Evolutionary conservation across 345 rosid genomes (phyloP), one percentile per base, ranked within the genome.

Genomic region (Camelina hispida): DNA sequence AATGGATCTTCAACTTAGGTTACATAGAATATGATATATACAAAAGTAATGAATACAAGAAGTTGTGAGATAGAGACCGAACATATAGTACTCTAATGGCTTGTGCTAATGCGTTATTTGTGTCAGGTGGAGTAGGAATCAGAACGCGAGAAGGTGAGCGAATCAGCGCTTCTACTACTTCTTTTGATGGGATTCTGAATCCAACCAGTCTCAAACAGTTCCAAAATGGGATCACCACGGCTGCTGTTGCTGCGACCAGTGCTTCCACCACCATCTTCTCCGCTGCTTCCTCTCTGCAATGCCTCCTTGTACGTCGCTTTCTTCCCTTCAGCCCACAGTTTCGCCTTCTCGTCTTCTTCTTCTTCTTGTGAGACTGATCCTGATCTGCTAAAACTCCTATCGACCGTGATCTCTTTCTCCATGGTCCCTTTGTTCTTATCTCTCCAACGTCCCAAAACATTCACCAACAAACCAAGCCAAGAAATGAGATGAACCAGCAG

Each of bases 361-460:
- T 34, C 59, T 46, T 46, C 23, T 25, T 30, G 54, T 55, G 47
- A 44, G 10, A 72, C 34, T 1, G 83, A 76, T 62, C 69, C 84
- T 22, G 61, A 59, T 38, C 78, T 78, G 0, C 69, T 72, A 18
- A 75, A 76, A 59, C 75, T 73, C 3, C 63, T 72, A 74, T 86
- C 88, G 1, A 89, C 73, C 1, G 15, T 50, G 14, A 91, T 83
- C 16, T 88, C 89, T 60, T 89, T 87, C 66, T 93, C 96, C 16
- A 56, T 76, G 0, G 89, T 87, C 25, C 60, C 78, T 0, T 71
- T 66, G 12, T 72, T 77, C 32, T 22, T 65, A 8, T 70, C 79
- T 20, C 82, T 86, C 86, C 81, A 69, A 2, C 78, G 55, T 12
- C 20, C 65, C 68, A 82, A 52, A 1, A 38, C 15, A 11, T 72